These are phyloP conservation scores for Kwoniella europaea DNA, from an alignment of 768 basidiomycete species.

Conservation along the genomic window DNA sequence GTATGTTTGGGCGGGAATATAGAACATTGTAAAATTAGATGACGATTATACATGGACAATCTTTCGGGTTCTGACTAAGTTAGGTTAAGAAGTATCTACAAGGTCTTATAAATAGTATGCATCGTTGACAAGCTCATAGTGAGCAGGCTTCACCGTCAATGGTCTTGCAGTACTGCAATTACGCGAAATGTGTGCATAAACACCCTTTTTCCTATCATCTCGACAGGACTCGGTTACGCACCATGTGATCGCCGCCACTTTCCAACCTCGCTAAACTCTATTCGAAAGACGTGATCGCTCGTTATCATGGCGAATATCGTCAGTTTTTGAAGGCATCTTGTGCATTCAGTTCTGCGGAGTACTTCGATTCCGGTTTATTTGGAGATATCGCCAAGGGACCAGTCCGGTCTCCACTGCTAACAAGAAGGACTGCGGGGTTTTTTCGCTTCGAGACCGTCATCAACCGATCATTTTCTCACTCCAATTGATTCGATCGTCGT, in stretches of 20 bases:
- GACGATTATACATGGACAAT: neutral
- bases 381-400: neutral
- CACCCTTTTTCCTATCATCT: neutral
- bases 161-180: neutral
- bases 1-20: neutral
- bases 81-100: neutral
- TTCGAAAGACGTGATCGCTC: conserved; percentile 16
- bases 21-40: neutral
- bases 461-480: neutral
- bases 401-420: neutral
- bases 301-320: conserved; percentile 2
- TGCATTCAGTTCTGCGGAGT: neutral
- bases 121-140: neutral
- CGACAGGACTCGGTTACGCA: neutral
- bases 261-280: neutral
- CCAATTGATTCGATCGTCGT: neutral
- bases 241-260: neutral
- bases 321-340: neutral
- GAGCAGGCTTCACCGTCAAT: neutral
- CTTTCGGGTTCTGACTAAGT: neutral
- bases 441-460: neutral
- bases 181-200: neutral
- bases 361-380: neutral
- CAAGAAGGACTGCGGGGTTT: too few relatives aligned
- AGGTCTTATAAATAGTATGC: neutral